These are phyloP conservation scores for Mangifera indica DNA, from an alignment of 345 rosid species.

Conservation along the genomic window DNA sequence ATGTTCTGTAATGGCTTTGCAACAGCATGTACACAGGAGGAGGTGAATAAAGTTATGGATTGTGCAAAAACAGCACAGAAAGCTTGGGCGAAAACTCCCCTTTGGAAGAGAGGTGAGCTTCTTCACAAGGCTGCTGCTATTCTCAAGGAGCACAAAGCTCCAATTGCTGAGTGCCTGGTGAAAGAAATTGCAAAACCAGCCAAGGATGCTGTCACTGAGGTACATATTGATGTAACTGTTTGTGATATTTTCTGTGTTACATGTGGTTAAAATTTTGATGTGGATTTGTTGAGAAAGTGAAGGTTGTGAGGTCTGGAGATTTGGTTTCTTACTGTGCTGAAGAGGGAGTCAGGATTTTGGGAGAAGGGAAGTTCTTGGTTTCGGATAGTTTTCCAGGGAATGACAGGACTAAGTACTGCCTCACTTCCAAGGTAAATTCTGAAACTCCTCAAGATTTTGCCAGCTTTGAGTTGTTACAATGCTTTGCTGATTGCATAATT, in stretches of 20 bases:
- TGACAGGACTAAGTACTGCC: constrained; percentile 97
- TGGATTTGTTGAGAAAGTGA: not conserved
- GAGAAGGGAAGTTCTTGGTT: constrained; percentile 87
- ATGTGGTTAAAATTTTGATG: not conserved
- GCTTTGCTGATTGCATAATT: too few species aligned
- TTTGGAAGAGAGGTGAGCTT: constrained; percentile 97
- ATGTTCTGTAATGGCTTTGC: constrained; percentile 18
- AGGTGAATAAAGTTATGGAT: constrained; percentile 91
- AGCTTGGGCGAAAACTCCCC: constrained; percentile 87
- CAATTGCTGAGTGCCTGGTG: constrained; percentile 85
- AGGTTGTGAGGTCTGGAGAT: constrained; percentile 99
- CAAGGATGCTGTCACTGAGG: constrained; percentile 92
- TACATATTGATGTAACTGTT: constrained; percentile 1
- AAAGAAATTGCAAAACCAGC: constrained; percentile 99
- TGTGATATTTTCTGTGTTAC: not conserved
- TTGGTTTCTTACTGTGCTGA: constrained; percentile 89
- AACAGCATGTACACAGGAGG: constrained; percentile 93
- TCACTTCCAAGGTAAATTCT: constrained; percentile 73
- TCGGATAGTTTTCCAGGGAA: constrained; percentile 99
- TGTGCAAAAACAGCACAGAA: constrained; percentile 79
- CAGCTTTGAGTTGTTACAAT: too few species aligned
- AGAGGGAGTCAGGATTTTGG: constrained; percentile 92
- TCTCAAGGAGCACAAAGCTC: constrained; percentile 77
- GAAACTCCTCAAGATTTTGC: not conserved
- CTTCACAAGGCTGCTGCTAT: constrained; percentile 96